phyloP scores from a whole-genome alignment of 2,329 filamentous ascomycete species.

The Rachicladosporium sp. region DNA sequence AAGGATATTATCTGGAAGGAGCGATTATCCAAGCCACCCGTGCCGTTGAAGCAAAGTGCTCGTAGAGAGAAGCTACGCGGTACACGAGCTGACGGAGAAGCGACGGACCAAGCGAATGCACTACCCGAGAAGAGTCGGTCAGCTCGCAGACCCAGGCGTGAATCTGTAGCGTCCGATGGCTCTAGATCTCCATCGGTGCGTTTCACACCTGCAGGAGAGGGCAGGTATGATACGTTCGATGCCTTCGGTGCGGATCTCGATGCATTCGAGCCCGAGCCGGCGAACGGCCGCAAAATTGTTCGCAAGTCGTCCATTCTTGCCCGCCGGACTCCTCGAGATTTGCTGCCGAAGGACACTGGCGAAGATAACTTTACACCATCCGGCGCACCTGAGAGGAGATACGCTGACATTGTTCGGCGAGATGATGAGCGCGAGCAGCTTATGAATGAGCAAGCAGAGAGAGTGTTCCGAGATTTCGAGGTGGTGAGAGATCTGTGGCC shows the following conservation, averaged over 20 bases:
- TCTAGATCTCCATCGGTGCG: not conserved
- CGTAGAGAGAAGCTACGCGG: conserved; percentile 3
- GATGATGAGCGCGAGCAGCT: conserved; percentile 8
- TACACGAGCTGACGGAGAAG: too few relatives aligned
- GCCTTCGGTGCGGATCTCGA: not conserved
- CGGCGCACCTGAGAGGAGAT: not conserved
- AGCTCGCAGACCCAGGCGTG: too few relatives aligned
- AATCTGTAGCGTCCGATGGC: not conserved
- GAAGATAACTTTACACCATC: not conserved
- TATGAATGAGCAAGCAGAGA: conserved; percentile 11
- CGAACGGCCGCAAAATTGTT: not conserved
- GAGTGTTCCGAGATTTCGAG: conserved; percentile 21
- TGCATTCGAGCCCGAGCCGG: not conserved
- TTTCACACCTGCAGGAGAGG: too few relatives aligned
- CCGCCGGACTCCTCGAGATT: too few relatives aligned
- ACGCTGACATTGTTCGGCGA: conserved; percentile 4
- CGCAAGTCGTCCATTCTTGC: too few relatives aligned
- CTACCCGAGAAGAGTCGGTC: conserved; percentile 1
- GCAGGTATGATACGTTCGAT: not conserved
- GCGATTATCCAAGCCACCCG: conserved; percentile 3
- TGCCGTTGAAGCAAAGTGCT: conserved; percentile 2
- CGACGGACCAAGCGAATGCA: not conserved
- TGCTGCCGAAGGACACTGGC: not conserved
- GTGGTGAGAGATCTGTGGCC: conserved; percentile 28
- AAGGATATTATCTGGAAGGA: conserved; percentile 13